These are phyloP conservation scores for Trichosporon sp. DNA, from an alignment of 1,284 basidiomycete genomes.

Conservation along the genomic window DNA sequence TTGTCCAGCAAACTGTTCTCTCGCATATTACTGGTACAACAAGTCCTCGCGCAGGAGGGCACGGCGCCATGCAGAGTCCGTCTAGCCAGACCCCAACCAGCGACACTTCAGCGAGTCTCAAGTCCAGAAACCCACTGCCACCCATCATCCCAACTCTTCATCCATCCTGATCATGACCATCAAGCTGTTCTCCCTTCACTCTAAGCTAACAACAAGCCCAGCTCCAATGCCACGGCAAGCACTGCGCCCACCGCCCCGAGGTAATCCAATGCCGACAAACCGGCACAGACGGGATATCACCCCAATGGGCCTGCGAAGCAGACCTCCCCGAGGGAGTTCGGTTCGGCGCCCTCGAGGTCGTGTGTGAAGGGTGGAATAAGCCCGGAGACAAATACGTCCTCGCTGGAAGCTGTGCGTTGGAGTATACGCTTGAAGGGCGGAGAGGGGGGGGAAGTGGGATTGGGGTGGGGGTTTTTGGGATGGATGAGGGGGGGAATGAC, in stretches of 20 bases:
- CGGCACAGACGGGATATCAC: conserved; percentile 65
- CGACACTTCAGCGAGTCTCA: no score
- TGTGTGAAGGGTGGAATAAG: conserved; percentile 79
- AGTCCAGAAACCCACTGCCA: no score
- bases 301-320: conserved; percentile 90
- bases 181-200: no score
- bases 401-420: conserved; percentile 76
- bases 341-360: conserved; percentile 74
- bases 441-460: background rate
- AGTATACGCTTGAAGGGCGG: conserved; percentile 62
- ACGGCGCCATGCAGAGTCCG: no score
- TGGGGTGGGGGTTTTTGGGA: background rate
- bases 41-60: no score
- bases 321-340: conserved; percentile 74
- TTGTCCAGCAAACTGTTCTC: no score
- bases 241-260: conserved; percentile 75
- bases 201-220: conserved; percentile 50
- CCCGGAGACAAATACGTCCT: conserved; percentile 76
- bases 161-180: no score
- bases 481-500: background rate
- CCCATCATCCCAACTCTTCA: no score
- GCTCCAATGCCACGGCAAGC: conserved; percentile 69
- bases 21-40: no score
- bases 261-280: conserved; percentile 77
- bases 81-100: no score